Evolutionary conservation across 2,329 filamentous ascomycete species (phyloP), one percentile per base, ranked within the genome.

Genomic region (Ramularia collo-cygni): DNA sequence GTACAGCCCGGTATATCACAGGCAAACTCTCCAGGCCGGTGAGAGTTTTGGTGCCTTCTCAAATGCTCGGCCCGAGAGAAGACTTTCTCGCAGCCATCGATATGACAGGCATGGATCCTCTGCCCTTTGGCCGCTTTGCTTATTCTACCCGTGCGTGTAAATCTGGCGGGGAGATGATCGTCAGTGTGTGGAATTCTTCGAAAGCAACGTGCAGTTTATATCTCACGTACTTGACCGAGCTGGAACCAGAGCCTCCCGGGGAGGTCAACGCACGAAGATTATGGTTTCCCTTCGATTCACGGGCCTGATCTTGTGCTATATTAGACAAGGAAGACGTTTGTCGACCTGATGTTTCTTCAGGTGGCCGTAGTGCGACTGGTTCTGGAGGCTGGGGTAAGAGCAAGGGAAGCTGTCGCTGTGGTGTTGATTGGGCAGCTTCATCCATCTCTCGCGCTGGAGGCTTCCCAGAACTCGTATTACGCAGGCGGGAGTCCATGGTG

Each of bases 61-160:
- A 71, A 47, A 42, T 71, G 68, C 47, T 71, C 68, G 15, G 66
- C 66, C 27, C 68, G 60, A 9, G 67, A 70, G 50, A 70, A 71
- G 9, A 62, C 67, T 56, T 67, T 66, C 53, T 66, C 66, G 47
- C 68, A 71, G 9, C 50, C 48, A n/a, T 67, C 61, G 48, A 67
- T 70, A 30, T 62, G 54, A 44, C 10, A 10, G 10, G 21, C 21
- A n/a, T 70, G 67, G 14, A 70, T 55, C 8, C 54, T 63, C 46
- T 66, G 65, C 10, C 68, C 68, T 44, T 71, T 71, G 48, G 67
- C 64, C 5, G 67, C 67, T 54, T 69, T 70, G 42, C 65, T 69
- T 36, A 70, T 62, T 18, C 68, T 60, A 14, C 67, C 67, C 17
- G 67, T 70, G 46, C 60, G 62, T 14, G 68, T 71, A n/a, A n/a